A percentile compares a stretch with the other conserved stretches of the same genome.
Conservation (phyloP, 2,329 filamentous ascomycete genomes). For the Colletotrichum acutatum region DNA sequence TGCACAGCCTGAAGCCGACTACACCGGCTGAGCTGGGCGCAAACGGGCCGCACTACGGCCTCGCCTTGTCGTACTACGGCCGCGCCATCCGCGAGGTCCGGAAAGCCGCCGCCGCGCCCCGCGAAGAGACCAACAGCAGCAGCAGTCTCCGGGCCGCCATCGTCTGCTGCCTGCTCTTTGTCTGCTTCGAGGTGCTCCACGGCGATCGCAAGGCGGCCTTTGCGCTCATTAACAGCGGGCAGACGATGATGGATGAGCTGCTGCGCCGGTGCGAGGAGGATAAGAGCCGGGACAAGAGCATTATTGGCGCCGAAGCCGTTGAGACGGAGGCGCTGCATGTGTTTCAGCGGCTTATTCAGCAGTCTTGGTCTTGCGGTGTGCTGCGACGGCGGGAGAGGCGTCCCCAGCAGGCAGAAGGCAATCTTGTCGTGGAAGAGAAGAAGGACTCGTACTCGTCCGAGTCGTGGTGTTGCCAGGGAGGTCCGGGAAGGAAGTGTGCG, state of each 20-base stretch:
- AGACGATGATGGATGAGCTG: slow-evolving; percentile 50
- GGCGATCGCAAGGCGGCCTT: slow-evolving; percentile 48
- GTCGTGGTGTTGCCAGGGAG: slow-evolving; percentile 40
- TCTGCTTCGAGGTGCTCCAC: slow-evolving; percentile 51
- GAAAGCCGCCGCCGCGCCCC: slow-evolving; percentile 13
- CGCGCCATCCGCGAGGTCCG: slow-evolving; percentile 44
- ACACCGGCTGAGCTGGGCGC: slow-evolving; percentile 26
- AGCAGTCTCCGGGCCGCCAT: slow-evolving; percentile 43
- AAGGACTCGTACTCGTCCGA: not conserved
- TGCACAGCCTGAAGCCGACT: slow-evolving; percentile 17
- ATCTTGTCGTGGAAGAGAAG: not conserved
- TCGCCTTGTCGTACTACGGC: slow-evolving; percentile 47
- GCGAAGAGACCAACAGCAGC: slow-evolving; percentile 9
- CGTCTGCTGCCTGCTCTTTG: slow-evolving; percentile 50
- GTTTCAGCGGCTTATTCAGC: slow-evolving; percentile 44
- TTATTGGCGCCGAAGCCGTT: slow-evolving; percentile 30
- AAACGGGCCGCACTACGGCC: slow-evolving; percentile 41
- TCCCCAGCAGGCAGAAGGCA: no score
- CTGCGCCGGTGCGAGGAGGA: slow-evolving; percentile 19
- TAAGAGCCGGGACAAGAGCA: not conserved
- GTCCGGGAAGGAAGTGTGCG: slow-evolving; percentile 24
- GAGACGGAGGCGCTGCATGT: slow-evolving; percentile 43
- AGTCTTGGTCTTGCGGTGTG: slow-evolving; percentile 42
- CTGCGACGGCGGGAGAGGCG: slow-evolving; percentile 14
- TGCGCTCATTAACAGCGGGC: slow-evolving; percentile 49